A percentile compares a stretch with the other conserved stretches of the same genome.
Conservation (phyloP, 495 filamentous ascomycete species). For the Penicillium diatomitis region DNA sequence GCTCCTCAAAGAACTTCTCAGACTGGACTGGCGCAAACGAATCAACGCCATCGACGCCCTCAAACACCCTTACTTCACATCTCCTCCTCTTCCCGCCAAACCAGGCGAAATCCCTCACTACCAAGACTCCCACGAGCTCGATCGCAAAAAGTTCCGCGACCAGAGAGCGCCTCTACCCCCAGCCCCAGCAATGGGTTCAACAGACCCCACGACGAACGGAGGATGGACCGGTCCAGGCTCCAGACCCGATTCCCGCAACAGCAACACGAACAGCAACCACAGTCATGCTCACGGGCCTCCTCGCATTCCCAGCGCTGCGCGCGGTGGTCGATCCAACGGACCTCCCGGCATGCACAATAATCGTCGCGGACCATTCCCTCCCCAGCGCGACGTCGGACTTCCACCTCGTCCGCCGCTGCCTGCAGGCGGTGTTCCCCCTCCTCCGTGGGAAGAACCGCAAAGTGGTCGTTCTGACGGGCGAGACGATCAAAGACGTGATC, state of each 20-base stretch:
- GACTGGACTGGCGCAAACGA: slow-evolving; percentile 76
- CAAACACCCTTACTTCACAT: slow-evolving; percentile 84
- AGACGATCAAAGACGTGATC: slow-evolving; percentile 25
- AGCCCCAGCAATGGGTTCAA: slow-evolving; percentile 79
- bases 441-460: slow-evolving; percentile 21
- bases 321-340: slow-evolving; percentile 17
- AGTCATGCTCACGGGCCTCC: not conserved
- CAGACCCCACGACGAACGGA: slow-evolving; percentile 64
- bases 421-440: slow-evolving; percentile 5
- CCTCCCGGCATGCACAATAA: slow-evolving; percentile 9
- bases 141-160: slow-evolving; percentile 78
- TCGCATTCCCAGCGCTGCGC: slow-evolving; percentile 27
- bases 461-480: slow-evolving; percentile 18
- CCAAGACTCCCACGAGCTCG: slow-evolving; percentile 91
- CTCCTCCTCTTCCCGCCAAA: slow-evolving; percentile 63
- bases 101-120: slow-evolving; percentile 80
- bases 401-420: slow-evolving; percentile 32
- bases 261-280: not conserved
- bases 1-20: slow-evolving; percentile 72
- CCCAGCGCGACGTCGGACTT: slow-evolving; percentile 25
- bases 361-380: slow-evolving; percentile 20
- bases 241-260: slow-evolving; percentile 20
- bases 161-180: slow-evolving; percentile 73
- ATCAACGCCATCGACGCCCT: slow-evolving; percentile 94
- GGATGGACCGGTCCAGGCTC: slow-evolving; percentile 40